Evolutionary conservation across 148 eudicot genomes (phyloP).

Genomic region (Amaranthus cruentus): DNA sequence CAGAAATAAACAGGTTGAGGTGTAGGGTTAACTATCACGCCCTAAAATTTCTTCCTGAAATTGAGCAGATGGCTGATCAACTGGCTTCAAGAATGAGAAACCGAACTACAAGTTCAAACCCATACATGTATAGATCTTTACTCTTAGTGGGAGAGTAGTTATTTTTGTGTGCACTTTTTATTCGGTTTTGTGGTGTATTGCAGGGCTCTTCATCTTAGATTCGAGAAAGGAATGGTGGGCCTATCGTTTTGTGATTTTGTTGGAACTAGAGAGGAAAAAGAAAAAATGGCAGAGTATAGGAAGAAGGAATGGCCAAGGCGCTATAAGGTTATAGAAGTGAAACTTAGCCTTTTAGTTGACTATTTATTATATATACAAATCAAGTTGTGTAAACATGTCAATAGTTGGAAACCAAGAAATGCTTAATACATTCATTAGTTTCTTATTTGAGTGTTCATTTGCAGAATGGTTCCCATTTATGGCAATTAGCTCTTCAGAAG

Average conservation of each 20-base stretch:
- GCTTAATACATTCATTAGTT: slow-evolving; percentile 13
- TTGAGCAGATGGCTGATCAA: slow-evolving; percentile 87
- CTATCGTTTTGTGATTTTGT: slow-evolving; percentile 98
- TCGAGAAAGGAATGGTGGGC: slow-evolving; percentile 99
- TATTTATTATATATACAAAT: background rate
- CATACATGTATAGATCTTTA: slow-evolving; percentile 61
- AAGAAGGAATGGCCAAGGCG: slow-evolving; percentile 99
- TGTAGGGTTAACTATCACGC: slow-evolving; percentile 98
- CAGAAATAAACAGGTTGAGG: slow-evolving; percentile 82
- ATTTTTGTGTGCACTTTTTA: background rate
- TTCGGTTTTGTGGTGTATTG: background rate
- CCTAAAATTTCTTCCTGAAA: slow-evolving; percentile 90
- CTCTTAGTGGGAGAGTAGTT: background rate
- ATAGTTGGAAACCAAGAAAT: background rate
- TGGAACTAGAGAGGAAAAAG: slow-evolving; percentile 90
- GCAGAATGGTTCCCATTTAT: slow-evolving; percentile 97
- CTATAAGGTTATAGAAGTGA: slow-evolving; percentile 57
- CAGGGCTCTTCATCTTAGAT: slow-evolving; percentile 99
- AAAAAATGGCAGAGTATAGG: slow-evolving; percentile 79
- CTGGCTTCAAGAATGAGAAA: slow-evolving; percentile 94
- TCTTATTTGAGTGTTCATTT: slow-evolving; percentile 19
- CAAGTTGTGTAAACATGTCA: background rate
- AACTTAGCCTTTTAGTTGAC: background rate
- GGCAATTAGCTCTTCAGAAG: slow-evolving; percentile 92
- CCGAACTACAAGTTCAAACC: slow-evolving; percentile 77